A percentile compares a stretch with the other conserved stretches of the same genome.
Evolutionary conservation across 1,139 yeast species (phyloP).

Genomic region (Fermentozyma sake): DNA sequence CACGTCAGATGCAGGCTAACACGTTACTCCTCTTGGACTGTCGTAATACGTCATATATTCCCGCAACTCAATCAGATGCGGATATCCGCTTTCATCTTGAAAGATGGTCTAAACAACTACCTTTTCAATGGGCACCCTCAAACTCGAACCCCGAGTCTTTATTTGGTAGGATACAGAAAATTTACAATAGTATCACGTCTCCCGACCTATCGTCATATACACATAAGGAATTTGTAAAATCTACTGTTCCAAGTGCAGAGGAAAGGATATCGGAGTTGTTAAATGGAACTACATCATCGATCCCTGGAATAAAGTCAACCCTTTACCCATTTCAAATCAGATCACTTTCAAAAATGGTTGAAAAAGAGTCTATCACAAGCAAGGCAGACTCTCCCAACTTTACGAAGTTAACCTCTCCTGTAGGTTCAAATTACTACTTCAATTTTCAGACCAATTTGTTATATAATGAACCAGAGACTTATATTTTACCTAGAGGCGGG

Average conservation of each 20-base stretch:
- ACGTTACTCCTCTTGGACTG: no score
- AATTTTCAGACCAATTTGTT: conserved; percentile 28
- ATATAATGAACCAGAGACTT: conserved; percentile 32
- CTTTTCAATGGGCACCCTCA: no score
- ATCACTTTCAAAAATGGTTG: conserved; percentile 56
- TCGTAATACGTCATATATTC: no score
- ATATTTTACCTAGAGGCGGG: conserved; percentile 56
- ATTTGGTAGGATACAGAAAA: conserved; percentile 20
- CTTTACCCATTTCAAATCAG: conserved; percentile 56
- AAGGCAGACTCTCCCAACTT: conserved; percentile 42
- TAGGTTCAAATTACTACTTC: conserved; percentile 20
- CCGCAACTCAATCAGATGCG: no score
- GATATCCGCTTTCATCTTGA: no score
- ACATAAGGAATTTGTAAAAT: no score
- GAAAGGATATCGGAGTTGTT: no score
- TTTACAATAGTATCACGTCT: conserved; percentile 38
- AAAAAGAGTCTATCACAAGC: conserved; percentile 39
- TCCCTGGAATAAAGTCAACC: conserved; percentile 47
- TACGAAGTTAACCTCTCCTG: conserved; percentile 23
- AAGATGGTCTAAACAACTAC: no score
- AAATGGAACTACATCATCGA: no score
- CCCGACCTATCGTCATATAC: conserved; percentile 27
- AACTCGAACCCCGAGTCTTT: conserved; percentile 7
- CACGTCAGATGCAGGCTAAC: no score
- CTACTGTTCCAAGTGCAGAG: no score